Evolutionary conservation across 306 rosid species (phyloP).

Genomic region (Vicia villosa): DNA sequence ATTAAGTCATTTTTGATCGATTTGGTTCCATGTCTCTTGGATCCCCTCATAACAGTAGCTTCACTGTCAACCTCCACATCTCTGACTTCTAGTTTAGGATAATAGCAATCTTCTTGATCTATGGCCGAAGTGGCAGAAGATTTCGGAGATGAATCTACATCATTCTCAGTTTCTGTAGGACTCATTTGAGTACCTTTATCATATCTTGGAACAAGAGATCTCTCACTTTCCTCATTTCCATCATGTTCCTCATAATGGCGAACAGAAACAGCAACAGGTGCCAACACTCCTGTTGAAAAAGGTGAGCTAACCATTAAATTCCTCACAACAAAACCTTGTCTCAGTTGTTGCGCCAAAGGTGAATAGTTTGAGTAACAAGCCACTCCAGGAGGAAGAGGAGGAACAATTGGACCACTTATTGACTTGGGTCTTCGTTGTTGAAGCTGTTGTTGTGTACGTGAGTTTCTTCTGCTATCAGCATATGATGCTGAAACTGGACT

Average conservation of each 20-base stretch:
- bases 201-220: constrained; percentile 48
- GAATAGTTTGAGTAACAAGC: constrained; percentile 51
- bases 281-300: constrained; percentile 71
- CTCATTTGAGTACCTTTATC: constrained; percentile 86
- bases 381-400: constrained; percentile 59
- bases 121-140: constrained; percentile 40
- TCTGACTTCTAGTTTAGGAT: constrained; percentile 58
- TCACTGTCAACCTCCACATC: constrained; percentile 84
- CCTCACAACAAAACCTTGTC: constrained; percentile 48
- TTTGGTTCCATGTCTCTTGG: constrained; percentile 47
- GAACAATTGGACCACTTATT: constrained; percentile 82
- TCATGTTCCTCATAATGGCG: constrained; percentile 47
- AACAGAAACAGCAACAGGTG: constrained; percentile 60
- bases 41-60: constrained; percentile 51
- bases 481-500: constrained; percentile 58
- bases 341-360: constrained; percentile 42
- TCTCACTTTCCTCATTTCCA: constrained; percentile 37
- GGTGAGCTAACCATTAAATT: constrained; percentile 59
- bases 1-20: constrained; percentile 24
- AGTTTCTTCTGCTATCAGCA: constrained; percentile 42
- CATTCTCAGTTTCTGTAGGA: constrained; percentile 43
- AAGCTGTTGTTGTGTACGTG: constrained; percentile 48
- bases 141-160: constrained; percentile 41
- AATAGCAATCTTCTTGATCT: constrained; percentile 42
- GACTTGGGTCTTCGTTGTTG: constrained; percentile 66